Conservation (phyloP, 2,329 filamentous ascomycete species). For the Aureobasidium sp. region DNA sequence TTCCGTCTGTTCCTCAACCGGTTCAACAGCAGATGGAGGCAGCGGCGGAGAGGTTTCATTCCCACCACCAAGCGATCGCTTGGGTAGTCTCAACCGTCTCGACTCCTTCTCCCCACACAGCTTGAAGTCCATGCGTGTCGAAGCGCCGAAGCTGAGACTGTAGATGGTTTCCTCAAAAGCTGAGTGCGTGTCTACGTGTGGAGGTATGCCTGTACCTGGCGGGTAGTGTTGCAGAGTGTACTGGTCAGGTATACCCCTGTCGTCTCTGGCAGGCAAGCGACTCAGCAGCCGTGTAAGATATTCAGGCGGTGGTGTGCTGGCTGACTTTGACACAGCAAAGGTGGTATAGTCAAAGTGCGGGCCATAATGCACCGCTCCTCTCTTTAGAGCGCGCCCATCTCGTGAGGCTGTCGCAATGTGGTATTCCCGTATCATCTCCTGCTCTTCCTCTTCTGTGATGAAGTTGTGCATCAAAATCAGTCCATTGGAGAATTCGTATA, state of each 20-base stretch:
- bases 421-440: constrained; percentile 11
- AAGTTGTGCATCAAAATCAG: constrained; percentile 9
- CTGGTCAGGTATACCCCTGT: constrained; percentile 8
- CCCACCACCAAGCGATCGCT: constrained; percentile 10
- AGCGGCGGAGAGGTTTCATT: neutral
- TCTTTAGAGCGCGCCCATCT: neutral
- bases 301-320: constrained; percentile 5
- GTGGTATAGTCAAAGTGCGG: constrained; percentile 15
- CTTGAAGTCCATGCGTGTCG: constrained; percentile 7
- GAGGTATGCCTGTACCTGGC: constrained; percentile 12
- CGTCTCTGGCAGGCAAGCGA: constrained; percentile 5
- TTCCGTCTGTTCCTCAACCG: neutral
- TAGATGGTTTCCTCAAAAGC: constrained; percentile 14
- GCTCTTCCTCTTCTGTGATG: constrained; percentile 13
- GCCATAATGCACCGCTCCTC: constrained; percentile 9
- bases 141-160: constrained; percentile 13
- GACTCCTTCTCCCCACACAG: constrained; percentile 10
- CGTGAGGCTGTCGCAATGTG: neutral
- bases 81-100: constrained; percentile 2
- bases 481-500: constrained; percentile 1
- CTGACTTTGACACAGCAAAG: constrained; percentile 5
- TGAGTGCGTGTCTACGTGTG: constrained; percentile 15
- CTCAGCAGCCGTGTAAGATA: constrained; percentile 5
- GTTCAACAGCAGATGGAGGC: neutral
- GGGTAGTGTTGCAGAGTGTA: constrained; percentile 13